Conservation (phyloP, 1,284 basidiomycete genomes). For the Trichosporon sp. region DNA sequence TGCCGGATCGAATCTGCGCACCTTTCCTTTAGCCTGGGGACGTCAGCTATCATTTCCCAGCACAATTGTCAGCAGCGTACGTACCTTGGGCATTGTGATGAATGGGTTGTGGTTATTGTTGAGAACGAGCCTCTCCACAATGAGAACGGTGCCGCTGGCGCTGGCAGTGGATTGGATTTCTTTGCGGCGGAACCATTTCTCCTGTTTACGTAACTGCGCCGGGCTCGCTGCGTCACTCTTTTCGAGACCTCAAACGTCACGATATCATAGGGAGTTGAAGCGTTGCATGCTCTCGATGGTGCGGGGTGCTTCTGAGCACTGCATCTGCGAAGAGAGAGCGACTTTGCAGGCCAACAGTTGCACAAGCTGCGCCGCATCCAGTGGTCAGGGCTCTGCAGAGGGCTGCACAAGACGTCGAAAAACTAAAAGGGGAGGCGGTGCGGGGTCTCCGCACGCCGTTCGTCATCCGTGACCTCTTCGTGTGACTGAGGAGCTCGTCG, state of each 20-base stretch:
- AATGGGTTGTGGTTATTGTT: conserved; percentile 6
- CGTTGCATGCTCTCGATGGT: background rate
- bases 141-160: background rate
- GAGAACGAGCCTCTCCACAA: conserved; percentile 1
- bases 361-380: background rate
- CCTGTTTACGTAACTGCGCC: background rate
- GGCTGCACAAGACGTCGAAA: background rate
- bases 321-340: background rate
- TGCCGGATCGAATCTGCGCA: conserved; percentile 11
- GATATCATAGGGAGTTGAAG: too few species aligned
- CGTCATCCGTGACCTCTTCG: background rate
- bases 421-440: background rate
- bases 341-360: background rate
- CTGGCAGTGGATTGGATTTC: background rate
- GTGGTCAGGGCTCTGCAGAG: background rate
- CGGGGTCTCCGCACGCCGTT: background rate
- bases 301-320: background rate
- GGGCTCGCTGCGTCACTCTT: background rate
- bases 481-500: background rate
- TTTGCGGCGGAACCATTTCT: background rate
- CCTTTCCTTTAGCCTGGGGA: conserved; percentile 45
- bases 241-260: background rate
- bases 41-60: conserved; percentile 12
- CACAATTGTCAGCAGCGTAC: background rate
- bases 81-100: conserved; percentile 43